A percentile compares a stretch with the other conserved stretches of the same genome.
Evolutionary conservation across 305 asterid genomes (phyloP).

Genomic region (Solanum hybrid): DNA sequence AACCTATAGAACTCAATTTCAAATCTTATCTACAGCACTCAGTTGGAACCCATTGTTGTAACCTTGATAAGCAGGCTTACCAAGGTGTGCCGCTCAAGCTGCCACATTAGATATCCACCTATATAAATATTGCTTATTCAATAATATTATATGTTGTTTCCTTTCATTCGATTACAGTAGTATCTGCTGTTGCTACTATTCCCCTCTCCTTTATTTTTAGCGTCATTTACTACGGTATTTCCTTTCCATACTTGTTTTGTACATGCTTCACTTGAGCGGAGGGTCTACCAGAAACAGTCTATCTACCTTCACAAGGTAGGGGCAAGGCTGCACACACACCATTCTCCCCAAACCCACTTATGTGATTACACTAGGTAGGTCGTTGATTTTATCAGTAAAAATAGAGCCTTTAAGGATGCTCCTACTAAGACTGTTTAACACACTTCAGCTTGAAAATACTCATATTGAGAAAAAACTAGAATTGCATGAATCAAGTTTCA

Average conservation of each 20-base stretch:
- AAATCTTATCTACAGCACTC: not conserved
- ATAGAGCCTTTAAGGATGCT: not conserved
- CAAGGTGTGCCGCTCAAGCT: not conserved
- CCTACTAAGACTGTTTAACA: not conserved
- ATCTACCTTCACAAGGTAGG: not conserved
- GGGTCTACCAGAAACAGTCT: not conserved
- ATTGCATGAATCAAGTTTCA: not conserved
- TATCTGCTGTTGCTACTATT: not conserved
- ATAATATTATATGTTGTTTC: not conserved
- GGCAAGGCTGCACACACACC: not conserved
- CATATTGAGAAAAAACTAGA: not conserved
- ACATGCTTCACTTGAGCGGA: not conserved
- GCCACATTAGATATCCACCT: not conserved
- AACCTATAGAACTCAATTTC: not conserved
- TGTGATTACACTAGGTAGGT: not conserved
- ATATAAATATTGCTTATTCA: not conserved
- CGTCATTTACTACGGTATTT: not conserved
- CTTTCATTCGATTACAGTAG: not conserved
- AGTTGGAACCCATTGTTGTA: not conserved
- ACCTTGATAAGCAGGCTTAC: not conserved
- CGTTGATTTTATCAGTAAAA: not conserved
- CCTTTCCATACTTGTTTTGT: not conserved
- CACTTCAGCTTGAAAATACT: not conserved
- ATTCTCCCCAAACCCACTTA: not conserved
- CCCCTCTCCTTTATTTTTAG: not conserved